Base-by-base conservation (phyloP, 2,329 filamentous ascomycete species). In the Aspergillus persii region DNA sequence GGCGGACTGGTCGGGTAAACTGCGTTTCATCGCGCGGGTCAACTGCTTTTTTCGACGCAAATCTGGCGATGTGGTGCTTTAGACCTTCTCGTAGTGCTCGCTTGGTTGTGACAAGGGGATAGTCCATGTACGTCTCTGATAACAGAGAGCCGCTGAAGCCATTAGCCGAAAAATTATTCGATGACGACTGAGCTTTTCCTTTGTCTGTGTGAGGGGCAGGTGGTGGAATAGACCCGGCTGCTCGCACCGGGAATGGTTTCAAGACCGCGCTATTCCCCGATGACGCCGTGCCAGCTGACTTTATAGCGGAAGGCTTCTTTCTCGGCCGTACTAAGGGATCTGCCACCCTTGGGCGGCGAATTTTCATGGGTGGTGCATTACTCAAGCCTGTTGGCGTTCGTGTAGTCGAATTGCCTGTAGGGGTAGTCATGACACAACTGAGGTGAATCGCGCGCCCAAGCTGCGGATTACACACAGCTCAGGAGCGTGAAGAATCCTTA, bases 11-110 rank as follows among this genome's bases (percentile, higher is more conserved):
- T 30, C 92, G 86, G 18, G 90, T 89, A 71, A 98, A 99, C 54
- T 96, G 87, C 5, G 87, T 81, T 65, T 94, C 88, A 69, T 98
- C 88, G 61, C 91, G 82, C 33, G 87, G 83, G 66, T 89, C 89
- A 62, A 86, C 77, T n/a, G 71, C 78, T 63, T 81, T 82, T 68
- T 86, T 87, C 54, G 83, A 80, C 62, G 89, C 83, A 57, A 99
- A 87, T 66, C 91, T 89, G 81, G 96, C 93, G 63, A 96, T 85
- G 72, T 99, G 95, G 69, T 92, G 88, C 52, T 94, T 89, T 60
- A 96, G 79, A 5, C 89, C 90, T 66, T 95, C 89, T 57, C 91
- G 83, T 53, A 96, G 76, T 8, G 88, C 86, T 69, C 88, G 87
- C 76, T 96, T 96, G 6, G 91, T 96, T 6, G 92, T 91, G 64